Percentiles rank a stretch among this genome's conserved stretches.
These are phyloP conservation scores for Thymus mandschuricus DNA, from an alignment of 257 asterid genomes.

Conservation along the genomic window DNA sequence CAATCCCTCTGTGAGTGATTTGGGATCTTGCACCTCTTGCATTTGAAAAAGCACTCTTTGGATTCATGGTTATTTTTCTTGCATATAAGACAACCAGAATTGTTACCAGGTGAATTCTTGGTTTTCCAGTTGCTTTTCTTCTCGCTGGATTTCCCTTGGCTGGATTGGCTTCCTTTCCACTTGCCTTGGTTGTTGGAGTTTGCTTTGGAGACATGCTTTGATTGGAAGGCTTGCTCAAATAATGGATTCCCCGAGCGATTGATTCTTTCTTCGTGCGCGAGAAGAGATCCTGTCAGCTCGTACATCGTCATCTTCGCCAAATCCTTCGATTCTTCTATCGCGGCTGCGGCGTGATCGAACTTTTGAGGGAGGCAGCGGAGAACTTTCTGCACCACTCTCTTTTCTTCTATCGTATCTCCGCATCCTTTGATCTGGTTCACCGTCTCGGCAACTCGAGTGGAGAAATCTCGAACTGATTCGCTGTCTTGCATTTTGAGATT, in stretches of 20 bases:
- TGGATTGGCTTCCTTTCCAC: background rate
- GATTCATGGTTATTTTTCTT: conserved; percentile 13
- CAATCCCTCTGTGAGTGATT: conserved; percentile 15
- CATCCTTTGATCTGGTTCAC: conserved; percentile 10
- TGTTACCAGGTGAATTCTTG: background rate
- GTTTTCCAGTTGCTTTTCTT: conserved; percentile 1
- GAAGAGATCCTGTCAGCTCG: background rate
- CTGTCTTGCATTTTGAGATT: conserved; percentile 22
- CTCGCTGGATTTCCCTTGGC: background rate
- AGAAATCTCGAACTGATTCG: background rate
- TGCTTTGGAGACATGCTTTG: background rate
- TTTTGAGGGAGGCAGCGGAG: conserved; percentile 1
- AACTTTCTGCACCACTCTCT: background rate
- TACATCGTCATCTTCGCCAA: background rate
- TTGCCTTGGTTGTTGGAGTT: background rate
- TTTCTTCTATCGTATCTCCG: background rate
- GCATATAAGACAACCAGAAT: conserved; percentile 5
- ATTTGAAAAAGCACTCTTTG: conserved; percentile 15
- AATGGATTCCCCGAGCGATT: background rate
- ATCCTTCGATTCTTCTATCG: conserved; percentile 18
- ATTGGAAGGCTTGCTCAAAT: conserved; percentile 8
- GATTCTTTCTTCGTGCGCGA: background rate
- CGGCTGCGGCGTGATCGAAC: background rate
- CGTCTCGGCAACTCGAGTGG: background rate
- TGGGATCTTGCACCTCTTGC: background rate